Percentiles rank a stretch among this genome's conserved stretches.
phyloP scores from a whole-genome alignment of 768 basidiomycete species.

The Hypholoma fasciculare region DNA sequence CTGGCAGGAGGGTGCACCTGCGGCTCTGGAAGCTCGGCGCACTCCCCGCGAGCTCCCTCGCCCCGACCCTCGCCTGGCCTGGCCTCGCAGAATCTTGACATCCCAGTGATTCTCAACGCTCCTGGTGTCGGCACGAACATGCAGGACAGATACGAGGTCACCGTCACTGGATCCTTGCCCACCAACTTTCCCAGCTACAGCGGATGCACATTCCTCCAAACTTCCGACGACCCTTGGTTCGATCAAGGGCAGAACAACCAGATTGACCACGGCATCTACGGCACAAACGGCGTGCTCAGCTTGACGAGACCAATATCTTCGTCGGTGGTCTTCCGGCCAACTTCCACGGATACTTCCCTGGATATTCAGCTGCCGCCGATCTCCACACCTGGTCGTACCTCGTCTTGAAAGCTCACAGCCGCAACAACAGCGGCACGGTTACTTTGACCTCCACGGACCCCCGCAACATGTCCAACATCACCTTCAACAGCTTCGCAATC shows the following conservation, averaged over 20 bases:
- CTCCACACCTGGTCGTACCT: slow-evolving; percentile 7
- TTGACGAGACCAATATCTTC: slow-evolving; percentile 3
- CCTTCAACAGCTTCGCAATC: slow-evolving; percentile 5
- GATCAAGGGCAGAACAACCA: slow-evolving; percentile 4
- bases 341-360: slow-evolving; percentile 11
- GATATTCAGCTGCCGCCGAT: slow-evolving; percentile 1
- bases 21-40: too few species aligned
- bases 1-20: too few species aligned
- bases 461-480: slow-evolving; percentile 5
- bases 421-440: slow-evolving; percentile 10
- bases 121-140: too few species aligned
- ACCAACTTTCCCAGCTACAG: too few species aligned
- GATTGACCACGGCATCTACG: slow-evolving; percentile 7
- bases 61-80: too few species aligned
- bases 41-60: too few species aligned
- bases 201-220: slow-evolving; percentile 2
- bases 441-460: slow-evolving; percentile 9
- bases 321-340: slow-evolving; percentile 4
- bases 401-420: slow-evolving; percentile 9
- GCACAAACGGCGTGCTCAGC: not conserved
- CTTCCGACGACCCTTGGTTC: slow-evolving; percentile 5
- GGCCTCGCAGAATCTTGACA: too few species aligned
- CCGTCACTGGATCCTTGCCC: too few species aligned
- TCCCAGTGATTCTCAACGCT: too few species aligned
- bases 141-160: too few species aligned